Evolutionary conservation across 2,329 filamentous ascomycete species (phyloP).

Genomic region (Apiospora kogelbergensis): DNA sequence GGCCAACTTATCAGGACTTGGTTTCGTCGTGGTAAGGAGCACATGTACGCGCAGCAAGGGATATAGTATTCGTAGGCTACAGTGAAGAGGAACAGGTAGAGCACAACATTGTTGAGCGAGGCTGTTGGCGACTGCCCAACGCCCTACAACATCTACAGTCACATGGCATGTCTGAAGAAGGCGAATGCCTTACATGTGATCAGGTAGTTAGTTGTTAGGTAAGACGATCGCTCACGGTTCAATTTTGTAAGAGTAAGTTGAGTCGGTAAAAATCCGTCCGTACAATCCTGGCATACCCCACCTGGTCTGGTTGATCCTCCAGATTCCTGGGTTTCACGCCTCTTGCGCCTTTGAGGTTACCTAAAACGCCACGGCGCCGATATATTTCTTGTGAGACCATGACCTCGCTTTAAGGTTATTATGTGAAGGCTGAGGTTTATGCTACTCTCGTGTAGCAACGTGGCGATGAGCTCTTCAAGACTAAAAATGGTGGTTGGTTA

Average conservation of each 20-base stretch:
- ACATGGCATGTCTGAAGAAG: background rate
- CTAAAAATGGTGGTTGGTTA: background rate
- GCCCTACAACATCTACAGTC: background rate
- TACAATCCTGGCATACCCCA: too few species aligned
- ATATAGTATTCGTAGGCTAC: background rate
- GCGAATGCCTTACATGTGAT: background rate
- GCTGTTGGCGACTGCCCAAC: background rate
- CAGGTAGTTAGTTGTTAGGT: background rate
- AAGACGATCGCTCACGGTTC: background rate
- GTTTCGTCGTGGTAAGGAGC: too few species aligned
- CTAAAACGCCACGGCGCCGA: background rate
- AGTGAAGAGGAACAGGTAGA: background rate
- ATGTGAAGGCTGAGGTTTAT: background rate
- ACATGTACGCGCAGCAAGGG: too few species aligned
- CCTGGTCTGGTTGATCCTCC: background rate
- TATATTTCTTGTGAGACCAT: background rate
- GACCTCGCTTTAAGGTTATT: background rate
- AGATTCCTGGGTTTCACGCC: background rate
- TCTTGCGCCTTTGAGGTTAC: background rate
- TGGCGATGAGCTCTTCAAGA: background rate
- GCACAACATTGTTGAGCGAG: background rate
- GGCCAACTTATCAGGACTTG: too few species aligned
- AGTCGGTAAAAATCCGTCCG: too few species aligned
- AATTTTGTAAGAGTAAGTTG: background rate
- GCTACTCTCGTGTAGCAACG: background rate